Conservation (phyloP, 495 filamentous ascomycete genomes). For the Aspergillus sclerotiicarbonarius region DNA sequence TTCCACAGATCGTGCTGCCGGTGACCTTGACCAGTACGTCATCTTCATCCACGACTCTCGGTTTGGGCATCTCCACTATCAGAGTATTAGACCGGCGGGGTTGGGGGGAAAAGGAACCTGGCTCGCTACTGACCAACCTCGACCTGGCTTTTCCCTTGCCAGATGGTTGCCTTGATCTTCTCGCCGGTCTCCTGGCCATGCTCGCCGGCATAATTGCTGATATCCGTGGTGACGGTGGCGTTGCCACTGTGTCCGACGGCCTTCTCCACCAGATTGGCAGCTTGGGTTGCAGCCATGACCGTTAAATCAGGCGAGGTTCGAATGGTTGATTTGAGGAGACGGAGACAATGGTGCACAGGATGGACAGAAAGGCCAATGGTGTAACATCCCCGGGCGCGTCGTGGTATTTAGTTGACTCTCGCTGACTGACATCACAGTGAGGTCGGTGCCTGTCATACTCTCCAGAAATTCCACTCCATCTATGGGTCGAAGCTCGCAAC, state of each 20-base stretch:
- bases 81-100: not conserved
- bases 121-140: conserved; percentile 27
- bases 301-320: not conserved
- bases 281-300: conserved; percentile 56
- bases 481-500: not conserved
- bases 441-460: conserved; percentile 1
- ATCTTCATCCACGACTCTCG: conserved; percentile 64
- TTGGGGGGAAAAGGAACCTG: too few species aligned
- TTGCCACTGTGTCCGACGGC: conserved; percentile 55
- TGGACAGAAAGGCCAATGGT: not conserved
- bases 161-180: conserved; percentile 24
- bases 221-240: conserved; percentile 15
- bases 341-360: not conserved
- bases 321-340: not conserved
- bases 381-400: not conserved
- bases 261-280: conserved; percentile 61
- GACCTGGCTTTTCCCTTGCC: conserved; percentile 41
- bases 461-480: not conserved
- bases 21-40: conserved; percentile 88
- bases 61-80: conserved; percentile 62
- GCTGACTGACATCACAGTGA: conserved; percentile 14
- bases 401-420: not conserved
- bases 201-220: conserved; percentile 17
- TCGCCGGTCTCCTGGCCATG: conserved; percentile 10
- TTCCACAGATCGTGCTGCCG: conserved; percentile 82